Percentiles rank a stretch among this genome's conserved stretches.
Evolutionary conservation across 192 early-diverging fungal genomes (phyloP).

Genomic region (Pilaira anomala): DNA sequence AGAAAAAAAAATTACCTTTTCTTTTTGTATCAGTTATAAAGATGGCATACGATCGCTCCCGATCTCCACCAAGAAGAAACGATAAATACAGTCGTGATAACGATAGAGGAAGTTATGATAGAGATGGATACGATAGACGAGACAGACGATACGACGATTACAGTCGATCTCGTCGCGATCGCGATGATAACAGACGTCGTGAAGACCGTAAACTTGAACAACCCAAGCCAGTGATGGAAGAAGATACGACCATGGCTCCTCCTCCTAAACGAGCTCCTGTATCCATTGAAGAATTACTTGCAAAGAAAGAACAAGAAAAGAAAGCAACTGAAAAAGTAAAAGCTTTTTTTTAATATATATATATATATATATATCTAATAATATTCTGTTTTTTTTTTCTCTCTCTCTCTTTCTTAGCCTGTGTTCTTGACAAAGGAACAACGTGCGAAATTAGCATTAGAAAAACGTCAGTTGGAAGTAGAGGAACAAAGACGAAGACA

Average conservation of each 20-base stretch:
- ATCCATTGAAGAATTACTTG: slow-evolving; percentile 75
- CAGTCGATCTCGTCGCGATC: slow-evolving; percentile 21
- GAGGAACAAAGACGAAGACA: slow-evolving; percentile 62
- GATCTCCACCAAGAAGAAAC: slow-evolving; percentile 23
- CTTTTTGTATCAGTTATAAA: not conserved
- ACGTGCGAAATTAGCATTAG: slow-evolving; percentile 81
- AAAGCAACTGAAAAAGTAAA: slow-evolving; percentile 55
- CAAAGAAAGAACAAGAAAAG: slow-evolving; percentile 65
- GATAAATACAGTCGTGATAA: slow-evolving; percentile 38
- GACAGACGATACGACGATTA: slow-evolving; percentile 22
- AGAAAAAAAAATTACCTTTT: not conserved
- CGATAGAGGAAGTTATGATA: slow-evolving; percentile 13
- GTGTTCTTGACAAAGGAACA: slow-evolving; percentile 92
- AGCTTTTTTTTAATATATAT: slow-evolving; percentile 1
- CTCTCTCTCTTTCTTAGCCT: slow-evolving; percentile 44
- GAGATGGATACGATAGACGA: slow-evolving; percentile 35
- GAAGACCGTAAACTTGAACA: slow-evolving; percentile 15
- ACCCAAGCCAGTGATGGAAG: not conserved
- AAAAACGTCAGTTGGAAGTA: slow-evolving; percentile 77
- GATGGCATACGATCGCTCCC: slow-evolving; percentile 10
- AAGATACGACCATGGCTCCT: slow-evolving; percentile 3
- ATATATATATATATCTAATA: not conserved
- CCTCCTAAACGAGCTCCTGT: slow-evolving; percentile 53
- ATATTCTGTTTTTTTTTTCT: not conserved
- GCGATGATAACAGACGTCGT: slow-evolving; percentile 11